A percentile compares a stretch with the other conserved stretches of the same genome.
phyloP scores from a whole-genome alignment of 2,329 filamentous ascomycete genomes.

The Claviceps africana region DNA sequence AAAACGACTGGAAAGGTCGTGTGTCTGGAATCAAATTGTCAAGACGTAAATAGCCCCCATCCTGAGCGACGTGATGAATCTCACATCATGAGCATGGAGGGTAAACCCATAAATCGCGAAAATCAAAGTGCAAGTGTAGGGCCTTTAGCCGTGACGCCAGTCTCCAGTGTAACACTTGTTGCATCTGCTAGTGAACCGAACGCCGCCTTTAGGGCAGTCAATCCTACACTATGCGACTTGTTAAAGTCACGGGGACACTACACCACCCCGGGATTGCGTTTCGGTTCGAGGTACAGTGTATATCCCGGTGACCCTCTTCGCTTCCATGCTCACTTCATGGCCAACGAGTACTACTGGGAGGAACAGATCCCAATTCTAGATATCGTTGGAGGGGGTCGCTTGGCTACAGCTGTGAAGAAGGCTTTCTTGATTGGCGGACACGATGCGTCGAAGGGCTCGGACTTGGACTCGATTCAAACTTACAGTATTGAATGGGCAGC shows the following conservation, averaged over 20 bases:
- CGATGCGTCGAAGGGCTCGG: conserved; percentile 22
- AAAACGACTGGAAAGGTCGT: conserved; percentile 18
- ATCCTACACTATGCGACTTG: conserved; percentile 54
- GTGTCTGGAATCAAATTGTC: conserved; percentile 5
- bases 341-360: conserved; percentile 74
- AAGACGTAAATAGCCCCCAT: not conserved
- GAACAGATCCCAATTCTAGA: conserved; percentile 75
- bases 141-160: conserved; percentile 16
- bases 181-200: conserved; percentile 6
- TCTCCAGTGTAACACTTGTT: conserved; percentile 20
- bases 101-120: not conserved
- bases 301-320: conserved; percentile 91
- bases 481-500: conserved; percentile 92
- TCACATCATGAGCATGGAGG: not conserved
- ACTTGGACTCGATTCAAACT: conserved; percentile 40
- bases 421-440: conserved; percentile 74
- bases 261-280: conserved; percentile 81
- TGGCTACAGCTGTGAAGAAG: conserved; percentile 95
- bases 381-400: conserved; percentile 68
- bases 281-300: conserved; percentile 86
- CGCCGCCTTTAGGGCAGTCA: conserved; percentile 8
- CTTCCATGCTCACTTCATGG: conserved; percentile 91
- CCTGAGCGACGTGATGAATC: not conserved
- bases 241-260: conserved; percentile 71
- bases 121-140: not conserved